Evolutionary conservation across 495 filamentous ascomycete genomes (phyloP).

Genomic region (Neurospora sp.): DNA sequence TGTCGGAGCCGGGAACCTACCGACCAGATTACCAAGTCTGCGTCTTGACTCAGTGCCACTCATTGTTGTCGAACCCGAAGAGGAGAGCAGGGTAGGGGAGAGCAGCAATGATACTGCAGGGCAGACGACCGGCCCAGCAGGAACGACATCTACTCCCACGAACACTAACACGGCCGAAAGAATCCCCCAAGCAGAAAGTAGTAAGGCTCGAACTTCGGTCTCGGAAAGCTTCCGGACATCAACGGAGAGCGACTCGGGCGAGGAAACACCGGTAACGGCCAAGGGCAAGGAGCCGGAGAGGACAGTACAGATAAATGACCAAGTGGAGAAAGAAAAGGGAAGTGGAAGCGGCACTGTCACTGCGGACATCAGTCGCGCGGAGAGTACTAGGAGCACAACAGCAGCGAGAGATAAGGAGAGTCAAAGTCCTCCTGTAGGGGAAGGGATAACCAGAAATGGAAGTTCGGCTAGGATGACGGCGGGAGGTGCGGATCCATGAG

Average conservation of each 20-base stretch:
- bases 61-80: background rate
- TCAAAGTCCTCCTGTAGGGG: background rate
- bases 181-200: background rate
- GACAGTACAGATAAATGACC: background rate
- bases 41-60: background rate
- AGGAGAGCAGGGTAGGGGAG: background rate
- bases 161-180: background rate
- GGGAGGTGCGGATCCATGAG: background rate
- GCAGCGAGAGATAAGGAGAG: background rate
- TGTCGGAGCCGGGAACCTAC: background rate
- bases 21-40: background rate
- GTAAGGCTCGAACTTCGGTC: background rate
- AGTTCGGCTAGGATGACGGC: background rate
- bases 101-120: background rate
- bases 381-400: background rate
- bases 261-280: background rate
- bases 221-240: background rate
- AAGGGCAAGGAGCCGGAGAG: background rate
- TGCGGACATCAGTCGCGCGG: background rate
- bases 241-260: background rate
- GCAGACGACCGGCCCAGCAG: background rate
- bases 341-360: background rate
- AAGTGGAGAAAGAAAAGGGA: background rate
- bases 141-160: background rate
- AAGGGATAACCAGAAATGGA: background rate